Evolutionary conservation across 1,284 basidiomycete species (phyloP).

Genomic region (Boletus smithii): DNA sequence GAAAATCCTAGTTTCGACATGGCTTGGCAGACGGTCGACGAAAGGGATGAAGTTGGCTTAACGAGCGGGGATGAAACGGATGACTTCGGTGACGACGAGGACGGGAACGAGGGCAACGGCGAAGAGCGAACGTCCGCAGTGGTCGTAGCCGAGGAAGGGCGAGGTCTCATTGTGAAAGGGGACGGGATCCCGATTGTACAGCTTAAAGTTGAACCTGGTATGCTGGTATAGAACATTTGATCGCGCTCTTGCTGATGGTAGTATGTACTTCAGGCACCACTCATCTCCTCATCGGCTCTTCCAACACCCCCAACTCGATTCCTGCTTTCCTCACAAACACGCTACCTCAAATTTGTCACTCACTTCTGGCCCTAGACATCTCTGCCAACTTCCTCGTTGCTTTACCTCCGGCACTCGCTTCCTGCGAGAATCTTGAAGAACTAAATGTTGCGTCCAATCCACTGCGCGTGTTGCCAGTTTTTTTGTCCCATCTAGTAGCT

Average conservation of each 20-base stretch:
- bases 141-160: slow-evolving; percentile 76
- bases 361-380: slow-evolving; percentile 86
- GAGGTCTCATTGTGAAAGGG: slow-evolving; percentile 73
- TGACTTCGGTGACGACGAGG: slow-evolving; percentile 58
- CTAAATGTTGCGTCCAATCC: slow-evolving; percentile 92
- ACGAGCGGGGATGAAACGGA: slow-evolving; percentile 73
- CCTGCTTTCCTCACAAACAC: slow-evolving; percentile 66
- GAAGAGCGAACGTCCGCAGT: slow-evolving; percentile 72
- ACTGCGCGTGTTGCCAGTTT: slow-evolving; percentile 78
- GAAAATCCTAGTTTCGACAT: slow-evolving; percentile 70
- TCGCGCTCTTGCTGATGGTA: slow-evolving; percentile 2
- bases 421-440: slow-evolving; percentile 85
- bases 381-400: slow-evolving; percentile 82
- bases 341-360: slow-evolving; percentile 68
- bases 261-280: slow-evolving; percentile 65
- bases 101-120: slow-evolving; percentile 48
- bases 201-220: slow-evolving; percentile 67
- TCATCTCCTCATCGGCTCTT: slow-evolving; percentile 80
- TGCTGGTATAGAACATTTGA: slow-evolving; percentile 24
- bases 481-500: slow-evolving; percentile 71
- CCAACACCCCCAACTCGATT: slow-evolving; percentile 71
- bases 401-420: slow-evolving; percentile 74
- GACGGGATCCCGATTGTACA: slow-evolving; percentile 58
- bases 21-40: slow-evolving; percentile 69
- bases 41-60: slow-evolving; percentile 65